phyloP scores from a whole-genome alignment of 2,329 filamentous ascomycete genomes.

The Domatiomyces catenatus region DNA sequence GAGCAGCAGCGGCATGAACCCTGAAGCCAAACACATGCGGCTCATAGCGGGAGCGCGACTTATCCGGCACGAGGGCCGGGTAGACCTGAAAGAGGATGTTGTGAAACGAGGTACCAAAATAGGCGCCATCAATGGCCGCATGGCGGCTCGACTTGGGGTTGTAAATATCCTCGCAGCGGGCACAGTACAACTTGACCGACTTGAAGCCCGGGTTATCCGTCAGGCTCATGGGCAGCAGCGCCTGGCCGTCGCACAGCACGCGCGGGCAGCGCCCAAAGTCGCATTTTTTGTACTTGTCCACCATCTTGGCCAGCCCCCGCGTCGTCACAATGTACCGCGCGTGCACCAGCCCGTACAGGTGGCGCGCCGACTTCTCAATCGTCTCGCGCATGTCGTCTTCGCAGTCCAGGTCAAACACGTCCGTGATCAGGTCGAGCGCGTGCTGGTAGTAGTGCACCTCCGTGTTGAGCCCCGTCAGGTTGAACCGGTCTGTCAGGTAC shows the following conservation, averaged over 20 bases:
- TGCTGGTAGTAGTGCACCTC: conserved; percentile 99
- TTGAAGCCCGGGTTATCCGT: conserved; percentile 77
- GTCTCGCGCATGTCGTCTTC: conserved; percentile 97
- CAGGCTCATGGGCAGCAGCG: conserved; percentile 85
- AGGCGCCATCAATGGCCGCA: conserved; percentile 87
- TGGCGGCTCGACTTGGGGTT: conserved; percentile 96
- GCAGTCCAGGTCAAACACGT: conserved; percentile 96
- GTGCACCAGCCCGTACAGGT: conserved; percentile 90
- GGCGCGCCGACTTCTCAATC: conserved; percentile 91
- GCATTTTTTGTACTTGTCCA: conserved; percentile 96
- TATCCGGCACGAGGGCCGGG: conserved; percentile 71
- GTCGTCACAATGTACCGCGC: conserved; percentile 95
- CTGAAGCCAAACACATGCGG: conserved; percentile 90
- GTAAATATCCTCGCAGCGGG: conserved; percentile 94
- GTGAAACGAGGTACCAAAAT: conserved; percentile 96
- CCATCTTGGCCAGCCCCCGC: conserved; percentile 88
- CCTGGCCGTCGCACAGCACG: conserved; percentile 85
- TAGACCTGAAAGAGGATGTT: conserved; percentile 99
- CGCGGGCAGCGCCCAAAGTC: conserved; percentile 97
- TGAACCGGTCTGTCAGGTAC: conserved; percentile 95
- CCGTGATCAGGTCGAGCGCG: conserved; percentile 89
- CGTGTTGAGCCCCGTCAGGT: conserved; percentile 88
- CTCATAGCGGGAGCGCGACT: conserved; percentile 72
- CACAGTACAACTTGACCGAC: conserved; percentile 92
- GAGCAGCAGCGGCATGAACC: conserved; percentile 74